Conservation (phyloP, 768 basidiomycete species). For the Boletus sp. region DNA sequence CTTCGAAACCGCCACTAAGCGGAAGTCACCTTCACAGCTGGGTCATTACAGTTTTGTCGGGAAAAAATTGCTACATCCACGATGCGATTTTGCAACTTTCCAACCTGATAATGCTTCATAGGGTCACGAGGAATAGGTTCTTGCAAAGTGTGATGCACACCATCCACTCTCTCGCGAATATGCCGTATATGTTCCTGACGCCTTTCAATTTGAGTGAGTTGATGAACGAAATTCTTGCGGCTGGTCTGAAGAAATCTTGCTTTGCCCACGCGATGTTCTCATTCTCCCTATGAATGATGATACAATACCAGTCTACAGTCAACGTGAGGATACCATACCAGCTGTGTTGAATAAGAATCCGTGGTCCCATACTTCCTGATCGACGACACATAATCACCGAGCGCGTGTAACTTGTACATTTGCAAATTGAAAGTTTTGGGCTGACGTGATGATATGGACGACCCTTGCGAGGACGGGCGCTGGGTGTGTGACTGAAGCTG, state of each 20-base stretch:
- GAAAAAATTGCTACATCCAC: neutral
- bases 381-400: too few species aligned
- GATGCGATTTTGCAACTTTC: neutral
- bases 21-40: neutral
- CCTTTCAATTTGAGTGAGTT: neutral
- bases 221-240: neutral
- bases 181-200: neutral
- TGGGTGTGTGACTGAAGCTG: neutral
- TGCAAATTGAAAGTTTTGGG: neutral
- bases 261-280: neutral
- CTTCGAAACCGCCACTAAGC: neutral
- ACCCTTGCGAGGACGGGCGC: neutral
- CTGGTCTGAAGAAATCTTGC: neutral
- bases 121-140: neutral
- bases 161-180: neutral
- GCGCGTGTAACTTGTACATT: too few species aligned
- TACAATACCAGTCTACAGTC: neutral
- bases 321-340: neutral
- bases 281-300: neutral
- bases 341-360: neutral
- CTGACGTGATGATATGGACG: neutral
- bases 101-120: neutral
- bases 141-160: neutral
- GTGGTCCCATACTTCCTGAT: too few species aligned
- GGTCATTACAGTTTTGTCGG: neutral